phyloP scores from a whole-genome alignment of 2,329 filamentous ascomycete genomes.

The Macrophomina phaseolina region DNA sequence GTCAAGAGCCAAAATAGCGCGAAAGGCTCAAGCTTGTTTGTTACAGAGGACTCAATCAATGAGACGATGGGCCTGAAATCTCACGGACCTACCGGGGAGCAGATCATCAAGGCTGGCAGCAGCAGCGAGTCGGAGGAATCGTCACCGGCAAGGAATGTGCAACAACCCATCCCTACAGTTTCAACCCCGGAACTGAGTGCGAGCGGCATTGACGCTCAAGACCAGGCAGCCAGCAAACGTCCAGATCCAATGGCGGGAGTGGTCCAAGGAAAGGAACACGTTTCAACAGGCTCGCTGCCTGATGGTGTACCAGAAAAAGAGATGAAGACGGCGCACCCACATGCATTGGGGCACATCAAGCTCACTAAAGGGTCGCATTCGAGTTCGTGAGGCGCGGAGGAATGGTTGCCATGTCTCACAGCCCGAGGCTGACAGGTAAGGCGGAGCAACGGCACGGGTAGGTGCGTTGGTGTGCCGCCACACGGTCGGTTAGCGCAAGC shows the following conservation, averaged over 20 bases:
- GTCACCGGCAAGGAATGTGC: not conserved
- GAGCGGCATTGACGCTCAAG: slow-evolving; percentile 1
- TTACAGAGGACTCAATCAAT: slow-evolving; percentile 37
- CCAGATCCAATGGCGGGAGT: slow-evolving; percentile 36
- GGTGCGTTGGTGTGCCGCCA: not conserved
- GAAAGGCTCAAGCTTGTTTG: slow-evolving; percentile 37
- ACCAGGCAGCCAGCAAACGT: not conserved
- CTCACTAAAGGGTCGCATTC: slow-evolving; percentile 25
- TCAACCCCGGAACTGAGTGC: slow-evolving; percentile 10
- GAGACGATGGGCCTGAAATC: slow-evolving; percentile 48
- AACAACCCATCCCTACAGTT: not conserved
- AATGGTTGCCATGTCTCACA: not conserved
- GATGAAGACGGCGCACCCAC: slow-evolving; percentile 43
- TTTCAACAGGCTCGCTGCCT: slow-evolving; percentile 50
- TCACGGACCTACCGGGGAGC: slow-evolving; percentile 43
- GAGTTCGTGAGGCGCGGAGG: slow-evolving; percentile 18
- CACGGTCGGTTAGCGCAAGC: not conserved
- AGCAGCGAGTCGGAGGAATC: slow-evolving; percentile 26
- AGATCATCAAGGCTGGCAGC: slow-evolving; percentile 39
- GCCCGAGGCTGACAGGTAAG: not conserved
- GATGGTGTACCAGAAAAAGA: slow-evolving; percentile 49
- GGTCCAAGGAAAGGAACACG: slow-evolving; percentile 39
- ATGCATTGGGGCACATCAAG: slow-evolving; percentile 40
- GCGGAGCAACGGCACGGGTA: slow-evolving; percentile 11
- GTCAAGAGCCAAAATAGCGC: slow-evolving; percentile 53